Conservation (phyloP, 768 basidiomycete species). For the Panellus pusillus region DNA sequence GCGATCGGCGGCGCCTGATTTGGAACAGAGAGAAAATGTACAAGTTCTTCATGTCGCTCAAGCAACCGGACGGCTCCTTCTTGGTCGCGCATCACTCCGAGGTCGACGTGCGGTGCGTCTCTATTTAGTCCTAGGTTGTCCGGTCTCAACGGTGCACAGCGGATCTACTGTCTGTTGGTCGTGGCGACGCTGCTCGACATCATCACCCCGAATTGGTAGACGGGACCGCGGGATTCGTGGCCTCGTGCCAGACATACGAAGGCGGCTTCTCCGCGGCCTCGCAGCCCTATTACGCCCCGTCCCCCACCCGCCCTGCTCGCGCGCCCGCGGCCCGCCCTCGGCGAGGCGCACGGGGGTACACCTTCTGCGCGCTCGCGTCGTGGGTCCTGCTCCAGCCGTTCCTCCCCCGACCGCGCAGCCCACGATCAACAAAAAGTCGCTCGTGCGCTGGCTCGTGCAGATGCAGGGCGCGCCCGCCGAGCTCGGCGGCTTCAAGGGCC, state of each 20-base stretch:
- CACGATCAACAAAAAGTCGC: constrained; percentile 45
- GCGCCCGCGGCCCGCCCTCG: constrained; percentile 70
- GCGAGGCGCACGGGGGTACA: constrained; percentile 99
- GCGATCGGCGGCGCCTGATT: background rate
- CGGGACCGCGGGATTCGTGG: constrained; percentile 77
- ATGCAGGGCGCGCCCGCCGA: constrained; percentile 87
- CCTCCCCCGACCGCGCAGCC: constrained; percentile 26
- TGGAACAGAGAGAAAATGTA: constrained; percentile 70
- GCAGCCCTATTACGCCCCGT: constrained; percentile 59
- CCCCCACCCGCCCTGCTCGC: constrained; percentile 31
- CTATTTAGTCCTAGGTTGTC: background rate
- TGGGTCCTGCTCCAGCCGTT: constrained; percentile 77
- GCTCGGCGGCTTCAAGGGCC: constrained; percentile 88
- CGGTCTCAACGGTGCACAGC: constrained; percentile 38
- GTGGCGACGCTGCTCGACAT: constrained; percentile 82
- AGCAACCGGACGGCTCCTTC: constrained; percentile 92
- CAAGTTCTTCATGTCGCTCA: constrained; percentile 87
- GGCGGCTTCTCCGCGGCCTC: constrained; percentile 89
- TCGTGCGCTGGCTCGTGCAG: constrained; percentile 78
- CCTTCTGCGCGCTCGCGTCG: constrained; percentile 87
- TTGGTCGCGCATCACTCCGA: constrained; percentile 85
- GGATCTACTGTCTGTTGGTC: constrained; percentile 92
- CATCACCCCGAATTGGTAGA: constrained; percentile 85
- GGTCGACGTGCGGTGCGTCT: constrained; percentile 83
- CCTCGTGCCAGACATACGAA: constrained; percentile 95